Evolutionary conservation across 2,329 filamentous ascomycete species (phyloP), one percentile per base, ranked within the genome.

Genomic region (Sordariomycetes sp.): DNA sequence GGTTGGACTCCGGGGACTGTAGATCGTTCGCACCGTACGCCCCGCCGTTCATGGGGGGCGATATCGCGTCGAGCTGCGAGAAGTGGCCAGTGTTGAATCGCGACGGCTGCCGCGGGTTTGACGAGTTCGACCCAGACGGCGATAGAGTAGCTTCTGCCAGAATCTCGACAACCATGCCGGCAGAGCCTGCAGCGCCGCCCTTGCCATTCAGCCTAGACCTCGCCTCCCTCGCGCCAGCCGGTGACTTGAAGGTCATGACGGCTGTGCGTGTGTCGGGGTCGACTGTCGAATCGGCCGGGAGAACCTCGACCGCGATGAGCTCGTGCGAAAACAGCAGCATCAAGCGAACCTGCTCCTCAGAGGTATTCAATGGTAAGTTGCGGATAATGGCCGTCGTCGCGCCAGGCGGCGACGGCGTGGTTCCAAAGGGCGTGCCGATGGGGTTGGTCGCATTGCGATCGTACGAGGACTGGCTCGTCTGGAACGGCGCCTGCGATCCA

Each of bases 81-180:
- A 86, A 88, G 2, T 77, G 73, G 20, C 76, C 79, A 62, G 57
- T 77, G 61, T 81, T 82, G 68, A 81, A 87, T 57, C 83, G 79
- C 55, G 79, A 77, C 6, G 76, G 70, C 63, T 55, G 73, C 72
- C 54, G 72, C 20, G 74, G 39, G 34, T 42, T 55, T 2, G 57
- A 73, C 2, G 77, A 76, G 8, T 73, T 72, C 2, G 71, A 63
- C 0, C 67, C 69, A 2, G 76, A 74, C 50, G 69, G 61, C 34
- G 66, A 66, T 54, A 13, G 62, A 60, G 45, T 64, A 64, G 52
- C 62, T 63, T 22, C 68, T 15, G 70, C 68, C 39, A 84, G 65
- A 7, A 87, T 71, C 62, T 89, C 80, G 52, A 83, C 80, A 48
- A 76, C 71, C 74, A 80, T 75, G 42, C 78, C 69, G 51, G 74